Evolutionary conservation across 768 basidiomycete genomes (phyloP), one percentile per base, ranked within the genome.

Genomic region (Hortiboletus flavorubellus): DNA sequence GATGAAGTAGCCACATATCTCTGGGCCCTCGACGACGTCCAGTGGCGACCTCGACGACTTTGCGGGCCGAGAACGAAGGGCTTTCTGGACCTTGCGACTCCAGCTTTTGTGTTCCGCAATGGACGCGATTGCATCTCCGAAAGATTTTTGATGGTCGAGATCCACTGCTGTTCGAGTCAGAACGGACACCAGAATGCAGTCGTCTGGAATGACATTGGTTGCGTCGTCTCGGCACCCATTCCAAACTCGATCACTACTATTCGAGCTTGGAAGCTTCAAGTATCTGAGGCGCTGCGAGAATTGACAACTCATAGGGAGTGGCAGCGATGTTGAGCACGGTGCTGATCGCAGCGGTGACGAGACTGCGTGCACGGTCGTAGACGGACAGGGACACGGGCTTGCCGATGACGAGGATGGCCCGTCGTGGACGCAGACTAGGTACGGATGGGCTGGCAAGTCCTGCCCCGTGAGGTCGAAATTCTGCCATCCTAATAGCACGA

Each of bases 151-250:
- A 70, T 98, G 97, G 72, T 99, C 97, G 41, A 98, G 75, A 69
- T 93, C 95, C 21, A 98, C 90, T 3, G 86, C 73, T 0, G 94
- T 21, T 21, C 21, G 21, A 21, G 21, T 92, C 29, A 98, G 76
- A 33, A 84, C 89, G n/a, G 90, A 91, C 2, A 86, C 83, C 33
- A 93, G 70, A 40, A 95, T 80, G 48, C 74, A 74, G 1, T 80
- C 76, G 43, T 87, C 81, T 2, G 90, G 81, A 18, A 98, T 82
- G 51, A 89, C 80, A 67, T 99, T 99, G 3, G 97, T 99, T 18
- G 97, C 96, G 68, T 98, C 97, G 47, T 87, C 72, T 4, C 83
- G 78, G 5, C 97, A 0, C 97, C 97, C 88, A 99, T 87, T 0
- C 97, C 96, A 11, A 93, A 95, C 73, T 99, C 96, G 42, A 97